These are phyloP conservation scores for Phytophthora niederhauseri DNA, from an alignment of 352 stramenopile species.

Conservation along the genomic window DNA sequence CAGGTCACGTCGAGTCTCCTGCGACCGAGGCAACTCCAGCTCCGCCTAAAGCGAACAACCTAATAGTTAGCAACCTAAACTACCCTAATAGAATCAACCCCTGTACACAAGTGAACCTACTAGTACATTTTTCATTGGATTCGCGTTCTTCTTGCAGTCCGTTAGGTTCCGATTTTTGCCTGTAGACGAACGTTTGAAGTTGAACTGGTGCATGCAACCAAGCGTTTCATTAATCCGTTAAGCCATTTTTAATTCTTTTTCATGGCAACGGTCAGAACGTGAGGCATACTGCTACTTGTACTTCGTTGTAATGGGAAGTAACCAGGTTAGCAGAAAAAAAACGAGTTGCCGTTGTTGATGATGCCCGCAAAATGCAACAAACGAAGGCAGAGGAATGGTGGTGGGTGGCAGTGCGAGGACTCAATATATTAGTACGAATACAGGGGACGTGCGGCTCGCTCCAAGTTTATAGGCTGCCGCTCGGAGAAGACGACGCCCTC, in stretches of 20 bases:
- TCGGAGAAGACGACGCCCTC: slow-evolving; percentile 8
- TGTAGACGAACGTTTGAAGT: slow-evolving; percentile 25
- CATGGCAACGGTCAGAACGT: slow-evolving; percentile 2
- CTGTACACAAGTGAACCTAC: slow-evolving; percentile 18
- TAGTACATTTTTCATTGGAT: background rate
- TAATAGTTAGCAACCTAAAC: slow-evolving; percentile 24
- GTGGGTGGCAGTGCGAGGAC: slow-evolving; percentile 20
- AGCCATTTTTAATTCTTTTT: slow-evolving; percentile 1
- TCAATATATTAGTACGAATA: slow-evolving; percentile 43
- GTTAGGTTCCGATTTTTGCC: background rate
- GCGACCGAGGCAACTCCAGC: slow-evolving; percentile 32
- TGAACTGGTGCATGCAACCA: background rate
- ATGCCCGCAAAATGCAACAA: background rate
- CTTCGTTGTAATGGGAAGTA: too few species aligned
- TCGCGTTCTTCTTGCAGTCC: background rate
- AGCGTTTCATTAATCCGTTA: background rate
- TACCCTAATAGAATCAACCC: slow-evolving; percentile 19
- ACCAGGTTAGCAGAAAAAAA: background rate
- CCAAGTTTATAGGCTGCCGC: slow-evolving; percentile 1
- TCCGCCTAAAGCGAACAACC: slow-evolving; percentile 15
- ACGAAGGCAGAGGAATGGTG: background rate
- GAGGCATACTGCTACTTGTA: too few species aligned
- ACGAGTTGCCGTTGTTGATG: background rate
- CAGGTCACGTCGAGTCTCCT: slow-evolving; percentile 57
- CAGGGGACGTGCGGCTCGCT: slow-evolving; percentile 8